These are phyloP conservation scores for Tilletia caries DNA, from an alignment of 1,284 basidiomycete species.

Conservation along the genomic window DNA sequence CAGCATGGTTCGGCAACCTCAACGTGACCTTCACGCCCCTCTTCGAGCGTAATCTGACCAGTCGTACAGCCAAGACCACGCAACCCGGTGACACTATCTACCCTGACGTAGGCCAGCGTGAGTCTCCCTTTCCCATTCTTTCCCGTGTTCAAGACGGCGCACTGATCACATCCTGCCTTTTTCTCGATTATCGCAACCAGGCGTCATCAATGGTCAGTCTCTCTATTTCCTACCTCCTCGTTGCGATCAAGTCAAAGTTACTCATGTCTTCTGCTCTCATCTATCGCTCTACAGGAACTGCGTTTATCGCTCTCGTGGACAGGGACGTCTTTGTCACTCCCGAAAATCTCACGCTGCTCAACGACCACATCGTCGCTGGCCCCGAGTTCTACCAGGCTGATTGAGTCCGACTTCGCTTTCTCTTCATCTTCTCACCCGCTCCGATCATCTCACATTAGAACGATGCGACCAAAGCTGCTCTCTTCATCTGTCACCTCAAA, in stretches of 20 bases:
- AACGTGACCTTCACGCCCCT: slow-evolving; percentile 39
- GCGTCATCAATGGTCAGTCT: slow-evolving; percentile 8
- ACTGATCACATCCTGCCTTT: too few relatives aligned
- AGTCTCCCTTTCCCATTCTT: background rate
- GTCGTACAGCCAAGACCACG: slow-evolving; percentile 30
- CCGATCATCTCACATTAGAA: too few relatives aligned
- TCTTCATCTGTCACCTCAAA: too few relatives aligned
- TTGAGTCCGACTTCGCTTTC: slow-evolving; percentile 16
- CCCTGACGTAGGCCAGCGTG: slow-evolving; percentile 16
- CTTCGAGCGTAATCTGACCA: slow-evolving; percentile 32
- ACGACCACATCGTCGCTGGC: slow-evolving; percentile 36
- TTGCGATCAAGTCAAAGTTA: background rate
- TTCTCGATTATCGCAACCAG: background rate
- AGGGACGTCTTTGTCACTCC: slow-evolving; percentile 28
- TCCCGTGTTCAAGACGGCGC: too few relatives aligned
- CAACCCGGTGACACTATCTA: slow-evolving; percentile 32
- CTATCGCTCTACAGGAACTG: slow-evolving; percentile 19
- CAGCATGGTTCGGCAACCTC: slow-evolving; percentile 36
- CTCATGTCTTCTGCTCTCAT: too few relatives aligned
- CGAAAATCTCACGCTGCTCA: slow-evolving; percentile 34
- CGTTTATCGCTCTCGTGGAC: slow-evolving; percentile 35
- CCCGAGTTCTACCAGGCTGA: slow-evolving; percentile 41
- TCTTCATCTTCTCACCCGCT: too few relatives aligned
- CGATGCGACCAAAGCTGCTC: too few relatives aligned
- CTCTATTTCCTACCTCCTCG: background rate